Evolutionary conservation across 345 rosid genomes (phyloP).

Genomic region (Bruguiera parviflora): DNA sequence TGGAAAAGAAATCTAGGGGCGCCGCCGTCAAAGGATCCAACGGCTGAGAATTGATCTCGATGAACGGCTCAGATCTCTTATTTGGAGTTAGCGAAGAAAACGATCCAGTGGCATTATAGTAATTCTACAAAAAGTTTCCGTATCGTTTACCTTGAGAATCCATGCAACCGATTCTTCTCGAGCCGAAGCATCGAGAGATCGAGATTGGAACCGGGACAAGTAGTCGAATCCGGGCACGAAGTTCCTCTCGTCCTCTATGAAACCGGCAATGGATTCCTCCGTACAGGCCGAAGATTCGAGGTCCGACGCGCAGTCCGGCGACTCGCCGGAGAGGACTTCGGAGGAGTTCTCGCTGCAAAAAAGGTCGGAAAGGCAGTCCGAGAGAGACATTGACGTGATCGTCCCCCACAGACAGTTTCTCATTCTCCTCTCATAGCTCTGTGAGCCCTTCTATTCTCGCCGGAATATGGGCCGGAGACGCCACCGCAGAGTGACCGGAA

Average conservation of each 20-base stretch:
- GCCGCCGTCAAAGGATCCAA: not conserved
- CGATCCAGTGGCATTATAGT: slow-evolving; percentile 19
- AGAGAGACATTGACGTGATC: slow-evolving; percentile 52
- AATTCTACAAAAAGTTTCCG: not conserved
- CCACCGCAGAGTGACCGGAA: not conserved
- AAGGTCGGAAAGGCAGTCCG: slow-evolving; percentile 62
- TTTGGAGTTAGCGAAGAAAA: too few species aligned
- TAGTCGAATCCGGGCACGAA: slow-evolving; percentile 91
- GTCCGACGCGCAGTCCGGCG: slow-evolving; percentile 59
- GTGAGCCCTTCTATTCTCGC: not conserved
- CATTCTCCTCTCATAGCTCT: slow-evolving; percentile 40
- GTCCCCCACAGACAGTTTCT: slow-evolving; percentile 16
- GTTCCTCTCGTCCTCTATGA: slow-evolving; percentile 64
- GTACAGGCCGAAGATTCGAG: slow-evolving; percentile 38
- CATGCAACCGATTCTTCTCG: slow-evolving; percentile 88
- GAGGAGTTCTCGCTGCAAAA: slow-evolving; percentile 74
- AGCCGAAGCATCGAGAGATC: slow-evolving; percentile 72
- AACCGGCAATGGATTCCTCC: slow-evolving; percentile 65
- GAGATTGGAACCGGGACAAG: slow-evolving; percentile 65
- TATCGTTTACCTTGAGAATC: slow-evolving; percentile 71
- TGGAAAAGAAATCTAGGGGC: too few species aligned
- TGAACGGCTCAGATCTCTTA: not conserved
- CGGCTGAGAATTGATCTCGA: not conserved
- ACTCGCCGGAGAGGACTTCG: slow-evolving; percentile 57
- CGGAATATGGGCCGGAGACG: slow-evolving; percentile 8